Evolutionary conservation across 495 filamentous ascomycete genomes (phyloP), one percentile per base, ranked within the genome.

Genomic region (Peziza echinospora): DNA sequence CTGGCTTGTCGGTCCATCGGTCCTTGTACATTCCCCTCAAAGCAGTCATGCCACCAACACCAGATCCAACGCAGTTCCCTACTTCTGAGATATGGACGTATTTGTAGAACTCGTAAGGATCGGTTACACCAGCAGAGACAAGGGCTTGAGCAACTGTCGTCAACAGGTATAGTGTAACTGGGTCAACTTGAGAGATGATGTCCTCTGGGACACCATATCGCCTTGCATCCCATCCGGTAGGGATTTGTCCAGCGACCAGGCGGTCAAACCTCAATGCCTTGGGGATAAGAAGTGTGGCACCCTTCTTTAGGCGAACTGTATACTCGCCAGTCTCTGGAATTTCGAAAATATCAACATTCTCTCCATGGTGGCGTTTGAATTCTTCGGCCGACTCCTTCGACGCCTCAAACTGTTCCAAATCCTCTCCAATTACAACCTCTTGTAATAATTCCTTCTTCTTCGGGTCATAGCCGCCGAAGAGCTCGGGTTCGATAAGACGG

Each of bases 31-130:
- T 96, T 49, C 86, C 86, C 51, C 87, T 74, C 48, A 96, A 72
- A 47, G 89, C 91, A 53, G 73, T 72, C 43, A 83, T 84, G 63
- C 89, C 89, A 70, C 89, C 89, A 63, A 96, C 85, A 66, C 89
- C 89, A 9, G 91, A 96, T 60, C 89, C 89, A 51, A 99, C 73
- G 63, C 91, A 96, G 70, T 99, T 99, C 61, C 91, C 89, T 37
- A 99, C 82, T 60, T 99, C 82, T 2, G 91, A 94, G 44, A 99
- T 73, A 62, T 99, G 89, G 48, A 99, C 89, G 57, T 99, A 96
- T 67, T 94, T 84, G 72, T 99, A 99, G 65, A 99, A 96, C 64
- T 99, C 89, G 57, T 94, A 99, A 21, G 89, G 91, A 62, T 99
- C 91, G n/a, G 86, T 94, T 61, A 99, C 86, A 77, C 89, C 89